phyloP scores from a whole-genome alignment of 1,139 yeast genomes.

The Hanseniaspora sp. region DNA sequence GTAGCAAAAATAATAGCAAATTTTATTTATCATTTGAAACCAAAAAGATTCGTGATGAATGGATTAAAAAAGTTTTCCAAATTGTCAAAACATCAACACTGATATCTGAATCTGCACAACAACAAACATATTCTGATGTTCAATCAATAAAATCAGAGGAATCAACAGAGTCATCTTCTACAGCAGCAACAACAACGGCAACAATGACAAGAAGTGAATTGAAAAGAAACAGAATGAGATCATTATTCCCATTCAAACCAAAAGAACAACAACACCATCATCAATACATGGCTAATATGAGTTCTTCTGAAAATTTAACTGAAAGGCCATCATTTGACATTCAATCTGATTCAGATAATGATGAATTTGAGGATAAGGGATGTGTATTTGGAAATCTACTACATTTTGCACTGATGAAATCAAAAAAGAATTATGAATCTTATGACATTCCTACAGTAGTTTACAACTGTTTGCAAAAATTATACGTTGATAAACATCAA shows the following conservation, averaged over 20 bases:
- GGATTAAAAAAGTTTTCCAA: conserved; percentile 42
- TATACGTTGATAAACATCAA: conserved; percentile 52
- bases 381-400: conserved; percentile 58
- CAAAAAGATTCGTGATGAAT: conserved; percentile 64
- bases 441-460: conserved; percentile 61
- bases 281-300: background rate
- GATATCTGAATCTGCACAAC: background rate
- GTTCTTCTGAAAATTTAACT: background rate
- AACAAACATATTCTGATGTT: conserved; percentile 4
- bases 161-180: background rate
- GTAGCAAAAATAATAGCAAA: conserved; percentile 35
- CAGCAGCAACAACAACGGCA: background rate
- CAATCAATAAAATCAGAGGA: conserved; percentile 5
- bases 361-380: conserved; percentile 25
- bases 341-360: conserved; percentile 19
- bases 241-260: conserved; percentile 49
- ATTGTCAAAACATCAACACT: conserved; percentile 3
- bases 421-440: conserved; percentile 38
- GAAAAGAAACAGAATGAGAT: conserved; percentile 43
- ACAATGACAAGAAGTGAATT: conserved; percentile 28
- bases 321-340: background rate
- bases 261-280: background rate
- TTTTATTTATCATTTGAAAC: conserved; percentile 78
- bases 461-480: conserved; percentile 61
- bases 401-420: conserved; percentile 41